Evolutionary conservation across 176 grass and related monocot species (phyloP).

Genomic region (Thalia dealbata): DNA sequence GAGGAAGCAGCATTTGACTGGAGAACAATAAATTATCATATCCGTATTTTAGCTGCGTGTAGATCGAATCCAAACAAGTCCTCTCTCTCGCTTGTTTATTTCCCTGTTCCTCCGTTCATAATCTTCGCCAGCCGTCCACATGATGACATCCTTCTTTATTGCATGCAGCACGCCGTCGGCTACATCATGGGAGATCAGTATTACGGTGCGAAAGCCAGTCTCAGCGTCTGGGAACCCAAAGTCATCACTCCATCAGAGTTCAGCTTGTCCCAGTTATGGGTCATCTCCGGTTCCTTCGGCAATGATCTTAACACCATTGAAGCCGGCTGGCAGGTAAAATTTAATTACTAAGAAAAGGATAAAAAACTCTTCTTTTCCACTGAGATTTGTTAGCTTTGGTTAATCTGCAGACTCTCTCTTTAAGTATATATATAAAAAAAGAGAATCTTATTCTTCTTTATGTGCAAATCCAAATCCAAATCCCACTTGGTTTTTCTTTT

Average conservation of each 20-base stretch:
- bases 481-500: too few relatives aligned
- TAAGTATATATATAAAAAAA: too few relatives aligned
- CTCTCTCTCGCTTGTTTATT: not conserved
- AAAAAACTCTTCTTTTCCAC: too few relatives aligned
- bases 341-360: too few relatives aligned
- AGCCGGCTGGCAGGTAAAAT: conserved; percentile 17
- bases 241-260: conserved; percentile 3
- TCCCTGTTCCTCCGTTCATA: not conserved
- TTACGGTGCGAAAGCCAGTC: conserved; percentile 17
- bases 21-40: not conserved
- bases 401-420: too few relatives aligned
- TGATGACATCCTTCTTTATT: not conserved
- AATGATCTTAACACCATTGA: conserved; percentile 18
- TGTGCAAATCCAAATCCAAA: too few relatives aligned
- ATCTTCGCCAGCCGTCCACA: not conserved
- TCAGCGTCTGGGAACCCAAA: conserved; percentile 8
- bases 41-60: not conserved
- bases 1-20: not conserved
- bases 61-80: not conserved
- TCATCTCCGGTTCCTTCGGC: conserved; percentile 11
- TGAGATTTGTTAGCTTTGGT: too few relatives aligned
- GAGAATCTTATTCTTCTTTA: not conserved
- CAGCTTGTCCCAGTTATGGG: conserved; percentile 11
- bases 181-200: conserved; percentile 18
- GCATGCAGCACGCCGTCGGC: conserved; percentile 7